phyloP scores from a whole-genome alignment of 78 protist species.

The Dictyostelium purpureum region DNA sequence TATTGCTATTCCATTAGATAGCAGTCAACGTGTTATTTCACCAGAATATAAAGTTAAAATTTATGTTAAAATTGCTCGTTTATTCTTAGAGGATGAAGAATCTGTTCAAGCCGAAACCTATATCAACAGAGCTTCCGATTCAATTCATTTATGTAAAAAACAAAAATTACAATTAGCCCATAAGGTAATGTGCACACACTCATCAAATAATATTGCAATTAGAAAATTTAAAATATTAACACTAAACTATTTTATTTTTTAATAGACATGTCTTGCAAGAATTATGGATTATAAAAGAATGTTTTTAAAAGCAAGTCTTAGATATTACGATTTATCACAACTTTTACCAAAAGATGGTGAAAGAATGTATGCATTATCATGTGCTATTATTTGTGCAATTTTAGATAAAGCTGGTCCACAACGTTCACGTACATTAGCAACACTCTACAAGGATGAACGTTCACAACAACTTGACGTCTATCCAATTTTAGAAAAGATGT shows the following conservation, averaged over 20 bases:
- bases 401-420: constrained; percentile 95
- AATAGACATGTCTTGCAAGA: constrained; percentile 79
- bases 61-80: constrained; percentile 89
- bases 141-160: constrained; percentile 63
- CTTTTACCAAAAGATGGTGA: constrained; percentile 71
- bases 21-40: constrained; percentile 81
- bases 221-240: too few relatives aligned
- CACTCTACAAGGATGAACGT: constrained; percentile 95
- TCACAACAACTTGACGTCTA: constrained; percentile 30
- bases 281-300: constrained; percentile 81
- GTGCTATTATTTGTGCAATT: constrained; percentile 91
- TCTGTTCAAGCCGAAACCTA: constrained; percentile 86
- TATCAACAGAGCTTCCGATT: constrained; percentile 86
- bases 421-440: constrained; percentile 93
- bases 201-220: too few relatives aligned
- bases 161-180: constrained; percentile 50
- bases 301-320: constrained; percentile 79
- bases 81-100: constrained; percentile 88
- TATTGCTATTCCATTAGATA: constrained; percentile 88
- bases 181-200: too few relatives aligned
- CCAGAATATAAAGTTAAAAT: constrained; percentile 87
- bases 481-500: constrained; percentile 85
- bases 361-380: constrained; percentile 66
- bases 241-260: not conserved
- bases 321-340: constrained; percentile 82